Percentiles rank a stretch among this genome's conserved stretches.
These are phyloP conservation scores for Lizonia empirigonia DNA, from an alignment of 2,329 filamentous ascomycete species.

Conservation along the genomic window DNA sequence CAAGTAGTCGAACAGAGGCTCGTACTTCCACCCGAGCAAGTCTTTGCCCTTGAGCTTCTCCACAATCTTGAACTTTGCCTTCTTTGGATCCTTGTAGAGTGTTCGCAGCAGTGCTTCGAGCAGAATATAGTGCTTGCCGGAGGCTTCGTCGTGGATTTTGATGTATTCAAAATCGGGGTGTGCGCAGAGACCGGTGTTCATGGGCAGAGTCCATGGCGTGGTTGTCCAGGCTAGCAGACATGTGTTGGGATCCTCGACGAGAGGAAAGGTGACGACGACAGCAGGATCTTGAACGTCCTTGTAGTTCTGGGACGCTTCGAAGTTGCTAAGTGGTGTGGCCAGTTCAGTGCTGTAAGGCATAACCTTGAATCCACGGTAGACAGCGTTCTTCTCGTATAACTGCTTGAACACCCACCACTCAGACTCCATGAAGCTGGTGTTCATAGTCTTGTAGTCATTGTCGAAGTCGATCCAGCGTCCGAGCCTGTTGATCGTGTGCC, in stretches of 20 bases:
- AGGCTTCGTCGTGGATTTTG: constrained; percentile 82
- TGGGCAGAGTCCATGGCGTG: constrained; percentile 85
- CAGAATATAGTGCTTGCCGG: constrained; percentile 82
- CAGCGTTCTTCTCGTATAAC: constrained; percentile 84
- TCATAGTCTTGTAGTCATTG: constrained; percentile 98
- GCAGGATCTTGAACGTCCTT: constrained; percentile 91
- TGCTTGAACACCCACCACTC: constrained; percentile 98
- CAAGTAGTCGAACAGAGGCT: constrained; percentile 89
- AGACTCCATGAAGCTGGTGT: constrained; percentile 92
- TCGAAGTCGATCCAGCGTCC: constrained; percentile 98
- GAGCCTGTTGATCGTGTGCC: constrained; percentile 81
- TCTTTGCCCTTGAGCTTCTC: constrained; percentile 80
- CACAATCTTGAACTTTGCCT: constrained; percentile 86
- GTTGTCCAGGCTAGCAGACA: constrained; percentile 86
- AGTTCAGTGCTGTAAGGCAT: constrained; percentile 95
- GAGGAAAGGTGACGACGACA: constrained; percentile 84
- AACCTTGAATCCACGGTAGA: constrained; percentile 89
- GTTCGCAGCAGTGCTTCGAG: constrained; percentile 80
- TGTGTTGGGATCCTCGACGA: constrained; percentile 76
- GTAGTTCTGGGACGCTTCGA: constrained; percentile 94
- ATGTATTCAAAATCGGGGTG: constrained; percentile 86
- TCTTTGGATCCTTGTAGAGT: constrained; percentile 93
- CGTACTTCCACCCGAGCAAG: constrained; percentile 87
- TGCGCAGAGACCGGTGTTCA: constrained; percentile 76
- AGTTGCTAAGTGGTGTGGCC: constrained; percentile 88